Percentiles rank a stretch among this genome's conserved stretches.
Evolutionary conservation across 805 yeast genomes (phyloP).

Genomic region (Candida qinlingensis): DNA sequence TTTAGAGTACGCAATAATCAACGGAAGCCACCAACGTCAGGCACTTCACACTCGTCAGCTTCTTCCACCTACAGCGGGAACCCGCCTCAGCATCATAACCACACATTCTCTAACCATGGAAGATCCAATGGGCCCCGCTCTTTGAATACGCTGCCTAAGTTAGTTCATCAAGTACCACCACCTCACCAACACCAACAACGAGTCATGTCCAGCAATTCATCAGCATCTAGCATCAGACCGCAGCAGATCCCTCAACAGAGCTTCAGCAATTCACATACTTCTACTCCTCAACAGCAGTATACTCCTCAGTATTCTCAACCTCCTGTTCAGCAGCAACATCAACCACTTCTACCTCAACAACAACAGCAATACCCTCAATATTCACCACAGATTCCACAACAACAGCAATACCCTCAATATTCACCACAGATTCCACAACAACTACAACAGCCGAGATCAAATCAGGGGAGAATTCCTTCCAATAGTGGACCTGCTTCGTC

Average conservation of each 20-base stretch:
- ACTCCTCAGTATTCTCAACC: neutral
- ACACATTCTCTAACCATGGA: neutral
- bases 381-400: slow-evolving; percentile 4
- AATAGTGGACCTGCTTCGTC: neutral
- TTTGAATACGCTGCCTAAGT: neutral
- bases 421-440: slow-evolving; percentile 8
- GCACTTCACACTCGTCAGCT: neutral
- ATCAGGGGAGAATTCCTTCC: too few species aligned
- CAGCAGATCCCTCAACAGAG: neutral
- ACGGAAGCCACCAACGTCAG: slow-evolving; percentile 8
- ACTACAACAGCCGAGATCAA: slow-evolving; percentile 1
- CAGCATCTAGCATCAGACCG: neutral
- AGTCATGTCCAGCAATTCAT: neutral
- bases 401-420: slow-evolving; percentile 6
- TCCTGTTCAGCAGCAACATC: neutral
- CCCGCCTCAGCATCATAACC: slow-evolving; percentile 4
- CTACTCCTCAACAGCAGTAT: neutral
- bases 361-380: slow-evolving; percentile 5
- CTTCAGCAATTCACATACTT: neutral
- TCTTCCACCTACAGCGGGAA: slow-evolving; percentile 1
- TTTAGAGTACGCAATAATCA: slow-evolving; percentile 19
- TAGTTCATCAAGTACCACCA: neutral
- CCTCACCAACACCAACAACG: neutral
- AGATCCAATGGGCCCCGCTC: neutral
- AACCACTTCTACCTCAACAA: neutral